A percentile compares a stretch with the other conserved stretches of the same genome.
These are phyloP conservation scores for Aspergillus sp. DNA, from an alignment of 2,329 filamentous ascomycete species.

Conservation along the genomic window DNA sequence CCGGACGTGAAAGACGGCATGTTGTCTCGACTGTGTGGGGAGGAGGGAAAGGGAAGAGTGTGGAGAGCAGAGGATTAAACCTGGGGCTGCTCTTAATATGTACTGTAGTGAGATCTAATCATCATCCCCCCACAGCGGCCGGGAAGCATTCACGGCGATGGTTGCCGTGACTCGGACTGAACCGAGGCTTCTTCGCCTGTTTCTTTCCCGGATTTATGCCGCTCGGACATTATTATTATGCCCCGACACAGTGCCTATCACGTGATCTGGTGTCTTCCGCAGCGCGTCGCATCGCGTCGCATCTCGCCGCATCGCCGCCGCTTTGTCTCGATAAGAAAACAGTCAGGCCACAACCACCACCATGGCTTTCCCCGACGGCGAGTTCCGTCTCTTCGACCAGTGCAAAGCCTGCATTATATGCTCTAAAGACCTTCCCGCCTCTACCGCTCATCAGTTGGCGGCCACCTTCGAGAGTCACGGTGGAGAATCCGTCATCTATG, in stretches of 20 bases:
- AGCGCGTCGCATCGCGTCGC: slow-evolving; percentile 19
- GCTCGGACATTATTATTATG: not conserved
- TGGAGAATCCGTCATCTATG: slow-evolving; percentile 46
- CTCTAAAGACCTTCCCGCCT: slow-evolving; percentile 38
- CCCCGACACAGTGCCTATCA: slow-evolving; percentile 2
- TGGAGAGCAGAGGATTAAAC: not conserved
- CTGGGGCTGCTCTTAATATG: too few species aligned
- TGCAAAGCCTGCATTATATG: slow-evolving; percentile 47
- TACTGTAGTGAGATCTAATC: too few species aligned
- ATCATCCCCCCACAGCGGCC: not conserved
- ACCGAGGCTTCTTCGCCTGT: slow-evolving; percentile 9
- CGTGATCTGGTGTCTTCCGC: slow-evolving; percentile 25
- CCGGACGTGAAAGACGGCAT: slow-evolving; percentile 47
- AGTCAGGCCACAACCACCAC: slow-evolving; percentile 1
- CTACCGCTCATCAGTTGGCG: slow-evolving; percentile 42
- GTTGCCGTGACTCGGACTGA: slow-evolving; percentile 6
- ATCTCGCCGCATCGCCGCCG: not conserved
- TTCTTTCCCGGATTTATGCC: not conserved
- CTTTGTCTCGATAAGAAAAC: not conserved
- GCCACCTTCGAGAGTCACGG: slow-evolving; percentile 47
- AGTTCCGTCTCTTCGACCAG: slow-evolving; percentile 42
- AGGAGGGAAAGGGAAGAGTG: not conserved
- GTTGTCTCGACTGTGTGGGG: slow-evolving; percentile 11
- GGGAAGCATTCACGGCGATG: not conserved
- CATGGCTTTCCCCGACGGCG: slow-evolving; percentile 28